Conservation (phyloP, 1,284 basidiomycete genomes). For the Apiotrichum veenhuisii region DNA sequence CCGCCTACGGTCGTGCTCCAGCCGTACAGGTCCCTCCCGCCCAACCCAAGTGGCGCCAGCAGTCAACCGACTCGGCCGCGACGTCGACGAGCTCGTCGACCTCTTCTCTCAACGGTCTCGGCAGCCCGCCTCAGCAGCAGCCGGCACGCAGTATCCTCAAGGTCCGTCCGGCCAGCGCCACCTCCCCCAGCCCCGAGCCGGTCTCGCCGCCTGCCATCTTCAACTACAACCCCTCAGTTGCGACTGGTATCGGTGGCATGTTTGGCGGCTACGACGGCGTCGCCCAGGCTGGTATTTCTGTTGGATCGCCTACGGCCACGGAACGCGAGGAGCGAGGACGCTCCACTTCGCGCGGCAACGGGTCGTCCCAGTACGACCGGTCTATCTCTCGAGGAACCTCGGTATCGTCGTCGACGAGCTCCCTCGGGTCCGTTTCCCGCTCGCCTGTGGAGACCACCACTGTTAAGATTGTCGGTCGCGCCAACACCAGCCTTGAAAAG, state of each 20-base stretch:
- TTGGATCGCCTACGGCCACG: conserved; percentile 26
- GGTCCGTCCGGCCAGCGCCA: conserved; percentile 26
- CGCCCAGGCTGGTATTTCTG: conserved; percentile 13
- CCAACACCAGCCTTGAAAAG: conserved; percentile 18
- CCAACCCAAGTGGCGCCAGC: conserved; percentile 47
- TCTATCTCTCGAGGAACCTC: conserved; percentile 27
- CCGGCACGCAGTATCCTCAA: conserved; percentile 45
- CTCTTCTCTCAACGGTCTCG: conserved; percentile 26
- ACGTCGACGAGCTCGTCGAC: conserved; percentile 24
- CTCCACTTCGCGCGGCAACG: conserved; percentile 31
- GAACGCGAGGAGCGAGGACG: conserved; percentile 30
- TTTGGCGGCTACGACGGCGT: conserved; percentile 22
- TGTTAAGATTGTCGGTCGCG: conserved; percentile 1
- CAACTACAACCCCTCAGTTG: conserved; percentile 50
- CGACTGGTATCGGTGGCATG: conserved; percentile 49
- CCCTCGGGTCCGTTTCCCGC: conserved; percentile 15
- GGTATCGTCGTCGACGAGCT: conserved; percentile 15
- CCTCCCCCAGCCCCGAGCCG: conserved; percentile 16
- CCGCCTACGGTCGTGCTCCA: conserved; percentile 22
- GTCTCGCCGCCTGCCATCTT: conserved; percentile 38
- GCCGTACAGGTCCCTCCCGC: conserved; percentile 38
- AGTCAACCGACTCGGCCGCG: conserved; percentile 27
- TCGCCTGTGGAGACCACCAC: conserved; percentile 15
- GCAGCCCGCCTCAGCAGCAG: conserved; percentile 23
- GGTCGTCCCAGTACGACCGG: conserved; percentile 29